phyloP scores from a whole-genome alignment of 768 basidiomycete species.

The Neoboletus subvelutipes region DNA sequence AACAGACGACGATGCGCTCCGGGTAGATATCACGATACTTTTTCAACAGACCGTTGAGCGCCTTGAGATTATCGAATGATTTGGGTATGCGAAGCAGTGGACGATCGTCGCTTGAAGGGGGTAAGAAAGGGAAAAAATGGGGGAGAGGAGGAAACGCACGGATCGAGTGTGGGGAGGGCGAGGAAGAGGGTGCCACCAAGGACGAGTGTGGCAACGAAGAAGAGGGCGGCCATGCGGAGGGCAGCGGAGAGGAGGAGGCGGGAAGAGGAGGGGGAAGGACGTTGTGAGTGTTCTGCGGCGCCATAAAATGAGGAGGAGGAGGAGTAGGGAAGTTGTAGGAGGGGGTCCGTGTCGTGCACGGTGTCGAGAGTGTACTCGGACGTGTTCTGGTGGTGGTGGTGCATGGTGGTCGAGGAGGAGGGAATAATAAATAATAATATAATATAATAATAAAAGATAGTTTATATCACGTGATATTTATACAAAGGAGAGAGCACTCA shows the following conservation, averaged over 20 bases:
- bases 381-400: constrained; percentile 35
- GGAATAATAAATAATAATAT: neutral
- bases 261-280: constrained; percentile 47
- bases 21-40: constrained; percentile 92
- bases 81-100: constrained; percentile 79
- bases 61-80: constrained; percentile 83
- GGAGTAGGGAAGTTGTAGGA: no score
- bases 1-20: constrained; percentile 81
- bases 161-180: constrained; percentile 74
- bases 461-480: constrained; percentile 15
- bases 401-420: constrained; percentile 7
- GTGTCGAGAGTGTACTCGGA: constrained; percentile 68
- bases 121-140: constrained; percentile 7
- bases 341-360: constrained; percentile 39
- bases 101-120: constrained; percentile 63
- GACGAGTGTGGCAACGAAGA: constrained; percentile 62
- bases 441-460: constrained; percentile 3
- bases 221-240: constrained; percentile 80
- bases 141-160: constrained; percentile 50
- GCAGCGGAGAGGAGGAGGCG: constrained; percentile 76
- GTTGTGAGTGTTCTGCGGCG: constrained; percentile 38
- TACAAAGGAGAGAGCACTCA: constrained; percentile 23
- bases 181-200: constrained; percentile 80
- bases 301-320: constrained; percentile 45
- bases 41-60: constrained; percentile 80